These are phyloP conservation scores for Kodamaea kaohsiungensis DNA, from an alignment of 805 yeast species.

Conservation along the genomic window DNA sequence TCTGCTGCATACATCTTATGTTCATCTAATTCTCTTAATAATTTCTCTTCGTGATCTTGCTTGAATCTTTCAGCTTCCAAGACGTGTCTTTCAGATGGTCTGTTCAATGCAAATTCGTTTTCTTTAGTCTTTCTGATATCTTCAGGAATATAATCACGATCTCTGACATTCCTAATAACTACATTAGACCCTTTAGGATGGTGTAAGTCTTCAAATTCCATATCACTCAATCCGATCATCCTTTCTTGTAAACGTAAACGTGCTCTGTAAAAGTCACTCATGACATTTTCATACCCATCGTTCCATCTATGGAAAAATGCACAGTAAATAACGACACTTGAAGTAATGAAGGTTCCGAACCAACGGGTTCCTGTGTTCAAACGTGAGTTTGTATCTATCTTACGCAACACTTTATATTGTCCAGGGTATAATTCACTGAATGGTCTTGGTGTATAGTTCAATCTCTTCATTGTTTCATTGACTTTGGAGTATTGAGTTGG, in stretches of 20 bases:
- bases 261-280: slow-evolving; percentile 64
- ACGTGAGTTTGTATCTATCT: slow-evolving; percentile 51
- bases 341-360: slow-evolving; percentile 53
- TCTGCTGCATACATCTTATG: slow-evolving; percentile 21
- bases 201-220: slow-evolving; percentile 64
- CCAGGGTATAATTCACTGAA: slow-evolving; percentile 74
- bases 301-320: slow-evolving; percentile 83
- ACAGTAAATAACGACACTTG: slow-evolving; percentile 54
- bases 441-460: slow-evolving; percentile 80
- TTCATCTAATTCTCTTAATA: slow-evolving; percentile 35
- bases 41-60: slow-evolving; percentile 64
- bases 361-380: slow-evolving; percentile 62
- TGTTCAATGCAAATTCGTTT: slow-evolving; percentile 52
- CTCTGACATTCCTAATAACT: slow-evolving; percentile 45
- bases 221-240: slow-evolving; percentile 55
- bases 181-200: slow-evolving; percentile 43
- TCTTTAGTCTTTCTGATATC: slow-evolving; percentile 45
- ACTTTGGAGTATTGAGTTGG: slow-evolving; percentile 68
- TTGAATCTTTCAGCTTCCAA: slow-evolving; percentile 71
- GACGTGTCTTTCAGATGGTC: slow-evolving; percentile 71
- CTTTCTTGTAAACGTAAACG: slow-evolving; percentile 58
- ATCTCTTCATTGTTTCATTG: slow-evolving; percentile 69
- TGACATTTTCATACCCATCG: slow-evolving; percentile 75
- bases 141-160: slow-evolving; percentile 43
- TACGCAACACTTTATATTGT: slow-evolving; percentile 67